Base-by-base conservation (phyloP, 1,284 basidiomycete genomes). In the Ceratorhiza oryzae-sativae region DNA sequence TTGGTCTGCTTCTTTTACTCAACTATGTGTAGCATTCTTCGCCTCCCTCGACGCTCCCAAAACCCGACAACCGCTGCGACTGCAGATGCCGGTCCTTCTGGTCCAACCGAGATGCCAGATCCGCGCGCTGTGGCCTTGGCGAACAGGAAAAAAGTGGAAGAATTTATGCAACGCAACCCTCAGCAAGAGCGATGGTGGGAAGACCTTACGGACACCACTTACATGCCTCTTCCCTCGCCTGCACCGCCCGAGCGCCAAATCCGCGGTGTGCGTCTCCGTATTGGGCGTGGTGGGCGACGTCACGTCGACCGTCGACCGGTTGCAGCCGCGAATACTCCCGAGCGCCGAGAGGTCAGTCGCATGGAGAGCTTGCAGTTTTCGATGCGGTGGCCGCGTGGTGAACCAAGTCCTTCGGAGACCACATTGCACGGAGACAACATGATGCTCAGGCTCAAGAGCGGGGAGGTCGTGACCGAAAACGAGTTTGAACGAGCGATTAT, bases 241-340 rank as follows among this genome's bases (percentile, higher is more conserved):
- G 67, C 77, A 34, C 74, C 80, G 74, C 80, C 75, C 55, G 74
- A 72, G 45, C 68, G n/a, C 77, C 83, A 71, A 84, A 84, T 67
- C 82, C 91, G 12, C 86, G 56, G 56, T 45, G 42, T 93, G 73
- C 90, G 95, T 72, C 78, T 91, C 60, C 89, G 95, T 10, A 79
- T 86, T 72, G 94, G 93, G 6, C 91, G 94, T 73, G 93, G 92
- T 53, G 94, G 95, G 2, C 86, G 92, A 34, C 79, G 90, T n/a
- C 82, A 88, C 74, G 77, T 97, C 6, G 95, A 97, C 80, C 86
- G 95, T 55, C 86, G 90, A 13, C 71, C 68, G n/a, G 71, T 67
- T 58, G 60, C 71, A 34, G 42, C 32, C 42, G 49, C 65, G 23
- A 27, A 20, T 39, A 51, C 32, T 34, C 45, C 46, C 58, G 60